phyloP scores from a whole-genome alignment of 352 stramenopile species.

The Phytophthora pisi region DNA sequence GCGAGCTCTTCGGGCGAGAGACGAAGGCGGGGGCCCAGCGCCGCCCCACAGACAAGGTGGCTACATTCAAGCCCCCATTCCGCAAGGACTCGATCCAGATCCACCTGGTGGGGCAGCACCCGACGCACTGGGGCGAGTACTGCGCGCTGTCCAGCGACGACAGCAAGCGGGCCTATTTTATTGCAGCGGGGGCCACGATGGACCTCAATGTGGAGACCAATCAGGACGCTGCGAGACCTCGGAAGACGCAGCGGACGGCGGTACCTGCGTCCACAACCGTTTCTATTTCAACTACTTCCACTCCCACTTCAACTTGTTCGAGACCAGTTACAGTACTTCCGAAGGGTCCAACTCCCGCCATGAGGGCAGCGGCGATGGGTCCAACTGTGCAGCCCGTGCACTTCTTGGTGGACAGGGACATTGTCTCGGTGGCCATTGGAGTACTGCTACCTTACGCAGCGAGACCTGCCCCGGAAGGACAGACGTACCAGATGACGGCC shows the following conservation, averaged over 20 bases:
- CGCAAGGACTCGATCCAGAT: conserved; percentile 71
- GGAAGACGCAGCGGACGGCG: conserved; percentile 20
- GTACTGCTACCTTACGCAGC: conserved; percentile 27
- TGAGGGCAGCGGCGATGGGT: not conserved
- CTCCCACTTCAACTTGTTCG: conserved; percentile 12
- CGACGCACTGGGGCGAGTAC: conserved; percentile 52
- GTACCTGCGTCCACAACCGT: not conserved
- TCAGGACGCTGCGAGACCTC: conserved; percentile 1
- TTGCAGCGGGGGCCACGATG: conserved; percentile 20
- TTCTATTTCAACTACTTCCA: not conserved
- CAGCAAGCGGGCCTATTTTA: conserved; percentile 64
- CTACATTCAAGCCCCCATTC: conserved; percentile 65
- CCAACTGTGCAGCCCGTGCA: conserved; percentile 12
- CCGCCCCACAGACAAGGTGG: conserved; percentile 61
- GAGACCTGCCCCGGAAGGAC: not conserved
- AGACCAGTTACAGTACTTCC: not conserved
- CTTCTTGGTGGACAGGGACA: conserved; percentile 35
- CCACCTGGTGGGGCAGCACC: conserved; percentile 61
- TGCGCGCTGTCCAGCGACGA: conserved; percentile 43
- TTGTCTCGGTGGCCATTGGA: conserved; percentile 28
- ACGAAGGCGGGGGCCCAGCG: conserved; percentile 42
- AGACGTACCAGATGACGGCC: conserved; percentile 21
- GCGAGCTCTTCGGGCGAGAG: conserved; percentile 67
- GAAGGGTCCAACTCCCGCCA: not conserved
- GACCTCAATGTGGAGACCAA: conserved; percentile 7